Conservation (phyloP, 371 early-diverging fungal genomes). For the Mucor velutinosus region DNA sequence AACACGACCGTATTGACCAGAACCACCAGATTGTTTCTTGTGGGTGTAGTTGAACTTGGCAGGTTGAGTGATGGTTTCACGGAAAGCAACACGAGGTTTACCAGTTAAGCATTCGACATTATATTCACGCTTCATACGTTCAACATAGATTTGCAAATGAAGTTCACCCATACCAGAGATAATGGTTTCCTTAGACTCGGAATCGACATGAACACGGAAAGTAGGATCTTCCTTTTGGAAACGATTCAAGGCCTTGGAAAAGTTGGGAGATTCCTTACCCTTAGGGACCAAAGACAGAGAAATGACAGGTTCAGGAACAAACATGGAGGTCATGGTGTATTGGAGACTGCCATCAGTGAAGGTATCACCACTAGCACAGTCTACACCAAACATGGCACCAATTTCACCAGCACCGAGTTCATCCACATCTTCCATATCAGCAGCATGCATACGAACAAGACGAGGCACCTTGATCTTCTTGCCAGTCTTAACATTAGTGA, state of each 20-base stretch:
- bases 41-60: constrained; percentile 95
- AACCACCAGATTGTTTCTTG: constrained; percentile 98
- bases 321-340: constrained; percentile 97
- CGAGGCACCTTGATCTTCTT: constrained; percentile 95
- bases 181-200: constrained; percentile 93
- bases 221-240: constrained; percentile 99
- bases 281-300: constrained; percentile 91
- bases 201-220: constrained; percentile 93
- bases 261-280: constrained; percentile 90
- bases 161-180: constrained; percentile 94
- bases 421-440: constrained; percentile 98
- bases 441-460: constrained; percentile 97
- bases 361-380: constrained; percentile 97
- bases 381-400: constrained; percentile 97
- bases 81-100: constrained; percentile 96
- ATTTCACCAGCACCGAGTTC: constrained; percentile 95
- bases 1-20: constrained; percentile 96
- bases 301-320: constrained; percentile 96
- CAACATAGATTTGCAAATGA: constrained; percentile 93
- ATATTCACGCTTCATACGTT: constrained; percentile 97
- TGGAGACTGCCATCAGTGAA: constrained; percentile 89
- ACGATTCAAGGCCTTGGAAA: constrained; percentile 91
- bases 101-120: constrained; percentile 92
- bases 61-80: constrained; percentile 84
- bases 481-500: constrained; percentile 89